Conservation (phyloP, 2,329 filamentous ascomycete species). For the Aphanocladium album region DNA sequence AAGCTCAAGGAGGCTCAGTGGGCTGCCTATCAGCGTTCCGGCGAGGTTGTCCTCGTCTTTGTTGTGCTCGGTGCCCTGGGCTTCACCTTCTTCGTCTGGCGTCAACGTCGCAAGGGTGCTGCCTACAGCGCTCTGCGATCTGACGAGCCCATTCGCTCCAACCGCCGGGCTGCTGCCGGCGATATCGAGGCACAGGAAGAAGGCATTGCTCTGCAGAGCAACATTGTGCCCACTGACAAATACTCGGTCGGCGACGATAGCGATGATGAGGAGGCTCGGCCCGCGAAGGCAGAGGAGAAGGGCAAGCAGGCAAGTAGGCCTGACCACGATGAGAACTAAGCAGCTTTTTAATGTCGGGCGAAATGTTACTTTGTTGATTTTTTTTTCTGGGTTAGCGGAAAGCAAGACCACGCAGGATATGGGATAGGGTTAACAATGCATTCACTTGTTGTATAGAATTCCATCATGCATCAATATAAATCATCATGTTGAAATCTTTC, state of each 20-base stretch:
- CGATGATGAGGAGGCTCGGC: conserved; percentile 42
- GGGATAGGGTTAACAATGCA: background rate
- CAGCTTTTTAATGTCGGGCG: background rate
- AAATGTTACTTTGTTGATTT: background rate
- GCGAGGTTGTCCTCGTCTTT: conserved; percentile 78
- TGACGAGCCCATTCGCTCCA: conserved; percentile 27
- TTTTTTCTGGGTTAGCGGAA: background rate
- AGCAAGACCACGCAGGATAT: background rate
- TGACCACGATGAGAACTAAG: background rate
- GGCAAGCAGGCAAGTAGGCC: background rate
- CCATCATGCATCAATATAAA: background rate
- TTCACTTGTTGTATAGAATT: background rate
- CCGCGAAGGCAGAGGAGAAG: conserved; percentile 15
- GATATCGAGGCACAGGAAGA: conserved; percentile 19
- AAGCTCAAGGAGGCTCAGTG: conserved; percentile 78
- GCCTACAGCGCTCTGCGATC: conserved; percentile 49
- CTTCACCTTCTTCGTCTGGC: conserved; percentile 72
- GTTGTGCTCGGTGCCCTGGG: conserved; percentile 66
- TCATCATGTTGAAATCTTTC: background rate
- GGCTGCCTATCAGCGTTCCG: conserved; percentile 82
- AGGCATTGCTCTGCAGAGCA: conserved; percentile 15
- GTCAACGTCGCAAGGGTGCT: conserved; percentile 50
- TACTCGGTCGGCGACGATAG: conserved; percentile 56
- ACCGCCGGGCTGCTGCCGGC: conserved; percentile 36
- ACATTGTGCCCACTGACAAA: conserved; percentile 36